Evolutionary conservation across 257 asterid genomes (phyloP).

Genomic region (Verbascum thapsus): DNA sequence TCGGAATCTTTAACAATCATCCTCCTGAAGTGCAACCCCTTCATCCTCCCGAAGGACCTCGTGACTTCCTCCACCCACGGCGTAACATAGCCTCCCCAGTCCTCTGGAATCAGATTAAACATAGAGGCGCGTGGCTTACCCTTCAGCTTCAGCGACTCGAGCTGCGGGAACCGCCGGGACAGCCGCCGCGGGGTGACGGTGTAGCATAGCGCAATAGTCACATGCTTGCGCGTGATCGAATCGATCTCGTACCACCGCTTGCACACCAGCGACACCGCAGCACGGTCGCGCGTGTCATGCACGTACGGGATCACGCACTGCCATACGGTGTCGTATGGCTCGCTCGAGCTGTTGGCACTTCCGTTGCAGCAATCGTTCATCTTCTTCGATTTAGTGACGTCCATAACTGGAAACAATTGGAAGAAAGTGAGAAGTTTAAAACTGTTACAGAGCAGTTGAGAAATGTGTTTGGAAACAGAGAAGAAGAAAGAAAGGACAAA

Average conservation of each 20-base stretch:
- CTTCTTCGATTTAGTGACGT: constrained; percentile 1
- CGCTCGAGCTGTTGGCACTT: constrained; percentile 6
- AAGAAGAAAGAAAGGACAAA: no score
- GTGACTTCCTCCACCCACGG: constrained; percentile 70
- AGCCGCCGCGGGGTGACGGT: constrained; percentile 57
- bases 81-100: constrained; percentile 84
- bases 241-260: constrained; percentile 65
- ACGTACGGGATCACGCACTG: constrained; percentile 68
- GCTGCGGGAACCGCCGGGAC: constrained; percentile 56
- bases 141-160: constrained; percentile 71
- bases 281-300: constrained; percentile 59
- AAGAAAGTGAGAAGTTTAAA: no score
- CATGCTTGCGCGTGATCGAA: constrained; percentile 64
- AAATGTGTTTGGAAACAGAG: no score
- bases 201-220: constrained; percentile 76
- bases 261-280: constrained; percentile 61
- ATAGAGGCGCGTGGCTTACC: constrained; percentile 92
- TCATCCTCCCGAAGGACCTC: constrained; percentile 40
- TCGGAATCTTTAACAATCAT: constrained; percentile 77
- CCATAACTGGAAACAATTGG: constrained; percentile 1
- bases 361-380: neutral
- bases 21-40: constrained; percentile 61
- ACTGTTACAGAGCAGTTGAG: no score
- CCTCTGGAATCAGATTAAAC: constrained; percentile 72
- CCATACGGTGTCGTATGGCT: constrained; percentile 52